Evolutionary conservation across 2,329 filamentous ascomycete species (phyloP).

Genomic region (Madurella fahalii): DNA sequence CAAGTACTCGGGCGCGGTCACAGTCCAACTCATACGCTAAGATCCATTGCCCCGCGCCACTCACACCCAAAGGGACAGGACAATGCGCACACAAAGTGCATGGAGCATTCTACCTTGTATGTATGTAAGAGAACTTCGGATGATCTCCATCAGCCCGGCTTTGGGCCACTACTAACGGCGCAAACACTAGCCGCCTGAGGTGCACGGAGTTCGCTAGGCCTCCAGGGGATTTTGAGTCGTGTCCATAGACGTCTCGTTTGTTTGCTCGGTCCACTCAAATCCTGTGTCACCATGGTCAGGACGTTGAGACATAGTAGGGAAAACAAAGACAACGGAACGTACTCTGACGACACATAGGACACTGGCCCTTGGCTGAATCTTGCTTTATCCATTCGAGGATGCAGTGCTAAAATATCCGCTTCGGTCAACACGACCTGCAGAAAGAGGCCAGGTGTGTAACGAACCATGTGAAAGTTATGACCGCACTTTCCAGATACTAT

Average conservation of each 20-base stretch:
- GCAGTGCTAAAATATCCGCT: conserved; percentile 64
- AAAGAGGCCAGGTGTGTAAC: background rate
- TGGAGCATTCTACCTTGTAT: no score
- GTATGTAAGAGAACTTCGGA: no score
- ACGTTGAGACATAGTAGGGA: background rate
- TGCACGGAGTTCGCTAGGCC: background rate
- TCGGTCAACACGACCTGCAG: conserved; percentile 11
- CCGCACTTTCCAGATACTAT: conserved; percentile 93
- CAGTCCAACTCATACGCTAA: no score
- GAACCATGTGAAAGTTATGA: conserved; percentile 95
- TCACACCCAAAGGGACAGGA: no score
- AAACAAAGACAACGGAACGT: conserved; percentile 29
- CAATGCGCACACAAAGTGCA: no score
- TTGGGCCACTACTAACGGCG: no score
- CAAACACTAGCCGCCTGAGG: no score
- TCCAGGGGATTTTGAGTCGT: conserved; percentile 5
- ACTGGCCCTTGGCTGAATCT: conserved; percentile 87
- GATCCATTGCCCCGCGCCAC: no score
- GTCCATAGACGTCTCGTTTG: conserved; percentile 21
- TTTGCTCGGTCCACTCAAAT: conserved; percentile 33
- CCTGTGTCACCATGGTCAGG: conserved; percentile 19
- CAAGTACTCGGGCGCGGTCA: no score
- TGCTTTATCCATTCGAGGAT: conserved; percentile 95
- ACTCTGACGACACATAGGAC: conserved; percentile 98
- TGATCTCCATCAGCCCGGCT: no score